Conservation (phyloP, 306 rosid species). For the Luffa acutangula region DNA sequence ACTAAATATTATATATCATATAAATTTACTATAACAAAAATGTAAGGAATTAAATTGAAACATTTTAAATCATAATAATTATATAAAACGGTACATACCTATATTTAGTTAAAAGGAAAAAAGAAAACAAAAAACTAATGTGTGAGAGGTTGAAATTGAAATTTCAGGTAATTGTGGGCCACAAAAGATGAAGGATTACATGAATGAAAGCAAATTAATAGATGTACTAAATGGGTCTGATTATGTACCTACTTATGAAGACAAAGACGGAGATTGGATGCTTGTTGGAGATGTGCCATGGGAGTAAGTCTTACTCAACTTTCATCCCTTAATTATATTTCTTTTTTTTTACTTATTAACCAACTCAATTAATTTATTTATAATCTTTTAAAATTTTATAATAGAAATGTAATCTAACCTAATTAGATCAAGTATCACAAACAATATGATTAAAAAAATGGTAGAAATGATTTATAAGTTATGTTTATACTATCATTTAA, state of each 20-base stretch:
- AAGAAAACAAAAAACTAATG: neutral
- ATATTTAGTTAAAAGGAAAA: too few species aligned
- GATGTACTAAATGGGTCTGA: constrained; percentile 43
- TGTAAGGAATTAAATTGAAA: too few species aligned
- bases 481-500: too few species aligned
- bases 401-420: too few species aligned
- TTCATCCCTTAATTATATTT: neutral
- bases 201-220: constrained; percentile 41
- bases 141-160: neutral
- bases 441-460: too few species aligned
- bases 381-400: too few species aligned
- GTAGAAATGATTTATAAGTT: too few species aligned
- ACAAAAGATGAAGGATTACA: constrained; percentile 33
- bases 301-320: constrained; percentile 25
- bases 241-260: constrained; percentile 28
- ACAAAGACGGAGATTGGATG: constrained; percentile 8
- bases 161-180: constrained; percentile 24
- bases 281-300: constrained; percentile 14
- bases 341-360: neutral
- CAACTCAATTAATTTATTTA: neutral
- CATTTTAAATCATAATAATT: neutral
- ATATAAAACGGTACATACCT: neutral
- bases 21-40: too few species aligned
- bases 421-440: too few species aligned
- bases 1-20: too few species aligned